phyloP scores from a whole-genome alignment of 2,329 filamentous ascomycete species.

The Grosmannia clavigera region DNA sequence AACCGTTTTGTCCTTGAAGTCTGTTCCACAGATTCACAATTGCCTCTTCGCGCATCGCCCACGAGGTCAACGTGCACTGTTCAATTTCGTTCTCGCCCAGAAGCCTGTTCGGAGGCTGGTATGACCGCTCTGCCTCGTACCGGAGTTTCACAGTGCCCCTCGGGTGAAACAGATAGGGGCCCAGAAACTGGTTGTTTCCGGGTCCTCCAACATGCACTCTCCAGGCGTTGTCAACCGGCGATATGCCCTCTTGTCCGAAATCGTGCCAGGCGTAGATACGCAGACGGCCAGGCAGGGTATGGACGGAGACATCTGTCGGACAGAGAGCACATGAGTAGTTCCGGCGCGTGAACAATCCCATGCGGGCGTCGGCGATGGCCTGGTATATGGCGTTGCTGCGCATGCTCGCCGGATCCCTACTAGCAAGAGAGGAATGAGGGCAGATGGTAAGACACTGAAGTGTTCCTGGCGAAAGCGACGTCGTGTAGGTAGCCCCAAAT shows the following conservation, averaged over 20 bases:
- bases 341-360: not conserved
- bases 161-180: not conserved
- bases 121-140: not conserved
- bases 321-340: constrained; percentile 3
- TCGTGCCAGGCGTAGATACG: constrained; percentile 1
- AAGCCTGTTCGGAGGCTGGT: not conserved
- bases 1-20: not conserved
- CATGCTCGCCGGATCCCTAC: not conserved
- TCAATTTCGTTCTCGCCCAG: not conserved
- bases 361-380: not conserved
- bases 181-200: constrained; percentile 1
- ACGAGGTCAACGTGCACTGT: not conserved
- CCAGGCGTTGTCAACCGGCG: not conserved
- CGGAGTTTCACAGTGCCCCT: not conserved
- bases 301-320: constrained; percentile 1
- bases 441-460: constrained; percentile 1
- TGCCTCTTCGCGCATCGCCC: not conserved
- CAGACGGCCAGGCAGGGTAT: not conserved
- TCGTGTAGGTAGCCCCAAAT: no score
- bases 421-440: not conserved
- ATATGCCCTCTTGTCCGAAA: not conserved
- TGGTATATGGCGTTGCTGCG: not conserved
- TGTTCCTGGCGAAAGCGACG: not conserved
- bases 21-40: not conserved
- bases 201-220: not conserved